Evolutionary conservation across 371 early-diverging fungal species (phyloP).

Genomic region (Entomophthora muscae): DNA sequence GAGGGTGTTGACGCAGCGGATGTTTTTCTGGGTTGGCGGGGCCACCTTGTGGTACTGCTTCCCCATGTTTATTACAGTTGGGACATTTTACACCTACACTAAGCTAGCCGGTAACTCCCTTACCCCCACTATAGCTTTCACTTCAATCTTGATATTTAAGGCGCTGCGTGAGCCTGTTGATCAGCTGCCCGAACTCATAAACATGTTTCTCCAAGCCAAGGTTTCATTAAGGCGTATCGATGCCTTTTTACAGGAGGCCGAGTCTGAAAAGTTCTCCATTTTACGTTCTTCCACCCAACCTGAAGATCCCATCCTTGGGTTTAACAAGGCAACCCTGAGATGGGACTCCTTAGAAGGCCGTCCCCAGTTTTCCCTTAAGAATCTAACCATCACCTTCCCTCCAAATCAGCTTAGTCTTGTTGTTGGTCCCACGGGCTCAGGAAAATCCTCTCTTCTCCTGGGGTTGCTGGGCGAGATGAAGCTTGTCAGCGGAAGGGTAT

Average conservation of each 20-base stretch:
- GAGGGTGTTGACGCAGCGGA: conserved; percentile 18
- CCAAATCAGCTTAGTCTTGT: conserved; percentile 32
- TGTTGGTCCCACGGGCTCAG: conserved; percentile 37
- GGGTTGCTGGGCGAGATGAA: conserved; percentile 48
- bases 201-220: conserved; percentile 26
- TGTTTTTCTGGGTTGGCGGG: conserved; percentile 24
- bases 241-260: conserved; percentile 29
- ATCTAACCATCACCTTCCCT: conserved; percentile 32
- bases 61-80: conserved; percentile 31
- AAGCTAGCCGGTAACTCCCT: conserved; percentile 30
- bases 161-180: conserved; percentile 33
- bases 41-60: conserved; percentile 22
- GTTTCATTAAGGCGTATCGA: conserved; percentile 31
- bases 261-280: conserved; percentile 17
- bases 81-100: conserved; percentile 34
- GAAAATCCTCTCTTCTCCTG: conserved; percentile 43
- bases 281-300: conserved; percentile 7
- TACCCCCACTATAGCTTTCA: conserved; percentile 41
- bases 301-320: conserved; percentile 22
- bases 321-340: conserved; percentile 24
- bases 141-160: conserved; percentile 32
- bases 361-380: conserved; percentile 22
- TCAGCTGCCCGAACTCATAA: conserved; percentile 30
- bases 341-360: conserved; percentile 20
- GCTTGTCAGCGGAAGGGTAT: conserved; percentile 23